Percentiles rank a stretch among this genome's conserved stretches.
phyloP scores from a whole-genome alignment of 2,329 filamentous ascomycete genomes.

The Rasamsonia emersonii region DNA sequence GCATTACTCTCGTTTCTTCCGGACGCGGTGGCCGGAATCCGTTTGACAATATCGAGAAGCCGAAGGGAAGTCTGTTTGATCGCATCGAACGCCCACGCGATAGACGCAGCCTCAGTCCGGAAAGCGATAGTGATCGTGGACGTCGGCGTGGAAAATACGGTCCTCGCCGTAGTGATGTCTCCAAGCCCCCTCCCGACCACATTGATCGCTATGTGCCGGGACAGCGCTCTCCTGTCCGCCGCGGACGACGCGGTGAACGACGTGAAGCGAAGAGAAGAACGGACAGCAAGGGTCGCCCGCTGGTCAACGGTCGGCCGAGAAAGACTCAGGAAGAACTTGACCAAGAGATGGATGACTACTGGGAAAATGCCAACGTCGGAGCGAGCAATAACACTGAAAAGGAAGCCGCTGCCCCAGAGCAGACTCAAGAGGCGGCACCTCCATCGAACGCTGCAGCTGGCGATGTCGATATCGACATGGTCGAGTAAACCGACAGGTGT shows the following conservation, averaged over 20 bases:
- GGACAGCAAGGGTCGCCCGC: constrained; percentile 29
- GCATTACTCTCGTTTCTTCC: constrained; percentile 56
- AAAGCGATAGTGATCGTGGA: constrained; percentile 27
- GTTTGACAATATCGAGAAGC: constrained; percentile 43
- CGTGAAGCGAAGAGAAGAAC: constrained; percentile 25
- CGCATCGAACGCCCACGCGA: constrained; percentile 43
- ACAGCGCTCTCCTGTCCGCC: constrained; percentile 33
- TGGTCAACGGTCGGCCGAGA: constrained; percentile 51
- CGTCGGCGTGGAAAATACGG: constrained; percentile 33
- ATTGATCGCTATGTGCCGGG: constrained; percentile 76
- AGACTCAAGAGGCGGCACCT: constrained; percentile 17
- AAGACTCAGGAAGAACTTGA: constrained; percentile 91
- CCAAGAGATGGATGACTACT: constrained; percentile 96
- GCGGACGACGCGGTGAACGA: constrained; percentile 43
- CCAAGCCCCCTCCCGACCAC: constrained; percentile 52
- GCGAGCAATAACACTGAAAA: constrained; percentile 33
- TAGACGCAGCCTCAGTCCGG: constrained; percentile 36
- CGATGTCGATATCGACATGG: constrained; percentile 61
- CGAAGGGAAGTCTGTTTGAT: constrained; percentile 57
- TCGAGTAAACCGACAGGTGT: constrained; percentile 53
- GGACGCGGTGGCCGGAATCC: constrained; percentile 31
- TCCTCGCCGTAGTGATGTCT: constrained; percentile 45
- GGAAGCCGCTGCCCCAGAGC: constrained; percentile 14
- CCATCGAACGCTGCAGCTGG: constrained; percentile 25
- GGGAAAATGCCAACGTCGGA: constrained; percentile 43